Evolutionary conservation across 2,329 filamentous ascomycete species (phyloP), one percentile per base, ranked within the genome.

Genomic region (Hypoxylon sp.): DNA sequence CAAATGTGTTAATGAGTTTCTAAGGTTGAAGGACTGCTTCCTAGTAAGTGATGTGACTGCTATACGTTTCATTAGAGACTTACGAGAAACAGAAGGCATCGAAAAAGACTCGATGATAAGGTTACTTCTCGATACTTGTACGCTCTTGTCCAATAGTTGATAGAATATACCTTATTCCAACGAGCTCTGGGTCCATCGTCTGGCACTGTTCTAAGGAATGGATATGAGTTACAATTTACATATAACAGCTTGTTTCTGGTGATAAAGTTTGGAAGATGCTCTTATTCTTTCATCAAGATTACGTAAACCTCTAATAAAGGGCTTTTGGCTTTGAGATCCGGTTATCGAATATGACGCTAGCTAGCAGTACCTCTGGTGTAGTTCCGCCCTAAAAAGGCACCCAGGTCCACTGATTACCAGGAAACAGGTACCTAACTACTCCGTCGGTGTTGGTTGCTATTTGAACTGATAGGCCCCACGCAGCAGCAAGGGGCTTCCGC

Each of bases 11-110:
- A 89, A 89, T 64, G 94, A 98, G 77, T 98, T 99, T 74, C 84
- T 96, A 80, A 89, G 83, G 72, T 80, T 98, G 53, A 97, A 97
- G 79, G 86, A 97, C 72, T 98, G 95, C 78, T 97, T 93, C 77
- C 76, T 97, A 76, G 94, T 97, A 84, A 75, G 87, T 72, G 32
- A 35, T 24, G 32, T 13, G 15, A 32, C 48, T 39, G 21, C 44
- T 29, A n/a, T 15, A 46, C 2, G 19, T 27, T 11, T 55, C 6
- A 24, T 52, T 19, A 21, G 35, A 48, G 2, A 37, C 65, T 74
- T 15, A 74, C 44, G 32, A 17, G 29, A 70, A 56, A 69, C 55
- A 88, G 86, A 84, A 83, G 65, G 85, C 85, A 51, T 82, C 85
- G 19, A 87, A 86, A 77, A 85, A 84, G 75, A 75, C 75, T 69